These are phyloP conservation scores for Phytophthora tubulina DNA, from an alignment of 352 stramenopile species.

Conservation along the genomic window DNA sequence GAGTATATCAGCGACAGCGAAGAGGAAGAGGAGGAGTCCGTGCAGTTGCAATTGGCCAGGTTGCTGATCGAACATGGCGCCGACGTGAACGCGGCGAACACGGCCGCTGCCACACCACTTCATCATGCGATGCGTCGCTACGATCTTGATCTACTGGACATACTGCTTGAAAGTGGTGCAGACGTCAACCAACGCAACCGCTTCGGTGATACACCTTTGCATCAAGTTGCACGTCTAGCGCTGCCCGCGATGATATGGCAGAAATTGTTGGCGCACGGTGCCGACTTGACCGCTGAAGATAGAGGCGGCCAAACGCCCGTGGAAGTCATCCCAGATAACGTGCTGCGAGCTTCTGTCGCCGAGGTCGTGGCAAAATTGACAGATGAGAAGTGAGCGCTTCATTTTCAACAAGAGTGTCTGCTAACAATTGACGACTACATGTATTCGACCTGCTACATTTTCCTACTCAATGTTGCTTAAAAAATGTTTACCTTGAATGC, in stretches of 20 bases:
- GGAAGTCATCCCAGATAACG: slow-evolving; percentile 43
- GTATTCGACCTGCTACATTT: background rate
- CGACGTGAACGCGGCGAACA: slow-evolving; percentile 41
- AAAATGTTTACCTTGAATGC: too few species aligned
- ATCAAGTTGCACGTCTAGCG: slow-evolving; percentile 41
- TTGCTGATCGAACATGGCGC: slow-evolving; percentile 40
- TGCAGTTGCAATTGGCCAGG: slow-evolving; percentile 37
- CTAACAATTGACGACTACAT: too few species aligned
- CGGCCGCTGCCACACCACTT: slow-evolving; percentile 28
- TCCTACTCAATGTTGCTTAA: too few species aligned
- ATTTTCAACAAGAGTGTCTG: background rate
- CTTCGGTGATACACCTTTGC: slow-evolving; percentile 47
- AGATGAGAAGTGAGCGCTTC: background rate
- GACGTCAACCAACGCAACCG: slow-evolving; percentile 43
- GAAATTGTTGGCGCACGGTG: slow-evolving; percentile 37
- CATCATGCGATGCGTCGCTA: slow-evolving; percentile 47
- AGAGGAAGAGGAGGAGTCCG: slow-evolving; percentile 24
- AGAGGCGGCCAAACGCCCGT: slow-evolving; percentile 38
- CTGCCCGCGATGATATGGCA: slow-evolving; percentile 43
- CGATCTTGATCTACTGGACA: slow-evolving; percentile 43
- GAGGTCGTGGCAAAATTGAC: slow-evolving; percentile 29
- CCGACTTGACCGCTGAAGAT: slow-evolving; percentile 31
- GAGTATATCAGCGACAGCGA: slow-evolving; percentile 36
- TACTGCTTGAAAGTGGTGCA: slow-evolving; percentile 39
- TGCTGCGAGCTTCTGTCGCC: slow-evolving; percentile 34